Conservation (phyloP, 2,329 filamentous ascomycete species). For the Cryphonectria radicalis region DNA sequence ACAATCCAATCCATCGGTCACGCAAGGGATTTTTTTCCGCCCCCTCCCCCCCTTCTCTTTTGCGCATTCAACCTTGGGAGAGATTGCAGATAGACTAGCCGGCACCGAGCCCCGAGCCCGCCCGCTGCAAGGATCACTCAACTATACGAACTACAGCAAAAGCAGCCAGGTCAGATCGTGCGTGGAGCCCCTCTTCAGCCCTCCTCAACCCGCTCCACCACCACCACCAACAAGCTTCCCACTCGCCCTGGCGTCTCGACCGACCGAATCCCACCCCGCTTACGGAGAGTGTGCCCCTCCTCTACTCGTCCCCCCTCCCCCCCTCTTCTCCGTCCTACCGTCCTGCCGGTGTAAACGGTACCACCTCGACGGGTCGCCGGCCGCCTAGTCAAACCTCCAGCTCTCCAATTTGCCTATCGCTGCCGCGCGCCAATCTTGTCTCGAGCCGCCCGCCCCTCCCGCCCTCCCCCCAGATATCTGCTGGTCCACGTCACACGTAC, state of each 20-base stretch:
- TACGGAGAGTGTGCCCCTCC: slow-evolving; percentile 10
- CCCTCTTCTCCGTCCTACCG: background rate
- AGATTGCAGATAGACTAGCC: background rate
- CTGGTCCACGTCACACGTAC: background rate
- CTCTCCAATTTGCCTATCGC: slow-evolving; percentile 13
- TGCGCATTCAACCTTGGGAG: background rate
- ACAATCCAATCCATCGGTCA: background rate
- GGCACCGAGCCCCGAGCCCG: slow-evolving; percentile 1
- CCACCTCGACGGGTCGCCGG: background rate
- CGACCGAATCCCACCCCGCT: slow-evolving; percentile 6
- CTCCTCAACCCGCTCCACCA: background rate
- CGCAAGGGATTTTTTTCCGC: background rate
- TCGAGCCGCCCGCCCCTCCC: background rate
- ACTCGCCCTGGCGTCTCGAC: slow-evolving; percentile 4
- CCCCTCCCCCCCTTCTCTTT: background rate
- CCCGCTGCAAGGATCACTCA: background rate
- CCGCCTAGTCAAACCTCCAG: background rate
- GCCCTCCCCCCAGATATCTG: background rate
- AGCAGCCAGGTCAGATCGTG: background rate
- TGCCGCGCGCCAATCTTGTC: slow-evolving; percentile 16
- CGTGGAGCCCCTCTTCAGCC: slow-evolving; percentile 3
- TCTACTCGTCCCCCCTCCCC: background rate
- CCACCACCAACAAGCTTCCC: background rate
- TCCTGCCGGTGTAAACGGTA: background rate
- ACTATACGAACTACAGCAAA: background rate